phyloP scores from a whole-genome alignment of 2,329 filamentous ascomycete genomes.

The Dactylella cylindrospora region DNA sequence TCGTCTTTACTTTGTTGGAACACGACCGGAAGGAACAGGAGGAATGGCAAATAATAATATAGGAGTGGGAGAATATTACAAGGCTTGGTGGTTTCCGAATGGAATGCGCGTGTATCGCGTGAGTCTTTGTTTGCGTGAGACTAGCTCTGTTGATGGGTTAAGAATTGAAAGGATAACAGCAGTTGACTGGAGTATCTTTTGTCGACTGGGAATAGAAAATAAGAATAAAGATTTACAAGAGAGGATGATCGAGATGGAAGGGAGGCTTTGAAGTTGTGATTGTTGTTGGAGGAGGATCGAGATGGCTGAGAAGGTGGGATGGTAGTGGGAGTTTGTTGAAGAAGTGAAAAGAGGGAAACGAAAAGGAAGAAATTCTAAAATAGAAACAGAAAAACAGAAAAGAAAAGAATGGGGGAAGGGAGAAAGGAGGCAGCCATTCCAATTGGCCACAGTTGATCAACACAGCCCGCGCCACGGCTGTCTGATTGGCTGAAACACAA shows the following conservation, averaged over 20 bases:
- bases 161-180: too few species aligned
- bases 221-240: too few species aligned
- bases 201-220: too few species aligned
- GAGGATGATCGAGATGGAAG: conserved; percentile 5
- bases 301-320: conserved; percentile 48
- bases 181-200: too few species aligned
- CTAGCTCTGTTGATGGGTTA: conserved; percentile 26
- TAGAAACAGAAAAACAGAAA: conserved; percentile 49
- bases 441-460: conserved; percentile 21
- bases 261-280: conserved; percentile 8
- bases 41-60: not conserved
- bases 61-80: conserved; percentile 28
- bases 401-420: conserved; percentile 27
- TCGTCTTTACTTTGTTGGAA: not conserved
- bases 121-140: too few species aligned
- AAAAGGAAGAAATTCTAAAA: conserved; percentile 29
- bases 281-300: conserved; percentile 5
- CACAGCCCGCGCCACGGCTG: too few species aligned
- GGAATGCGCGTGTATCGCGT: conserved; percentile 31
- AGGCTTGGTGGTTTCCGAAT: conserved; percentile 3
- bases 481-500: conserved; percentile 7
- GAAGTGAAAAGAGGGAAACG: conserved; percentile 45
- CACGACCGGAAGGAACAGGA: not conserved
- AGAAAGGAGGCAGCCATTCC: conserved; percentile 11
- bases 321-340: conserved; percentile 44